Conservation (phyloP, 73 alveolate genomes). For the Paramecium sonneborni region DNA sequence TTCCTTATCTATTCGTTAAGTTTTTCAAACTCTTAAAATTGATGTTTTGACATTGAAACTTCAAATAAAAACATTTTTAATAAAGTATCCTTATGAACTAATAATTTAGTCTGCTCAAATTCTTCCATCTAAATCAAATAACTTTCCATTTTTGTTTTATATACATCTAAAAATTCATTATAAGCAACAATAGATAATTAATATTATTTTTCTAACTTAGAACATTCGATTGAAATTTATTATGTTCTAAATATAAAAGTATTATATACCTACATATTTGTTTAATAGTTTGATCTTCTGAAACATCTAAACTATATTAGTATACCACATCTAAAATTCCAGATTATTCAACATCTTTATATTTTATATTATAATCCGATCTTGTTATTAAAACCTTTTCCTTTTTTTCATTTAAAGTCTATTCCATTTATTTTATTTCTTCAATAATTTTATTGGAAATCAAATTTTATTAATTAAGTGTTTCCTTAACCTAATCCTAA, state of each 20-base stretch:
- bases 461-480: background rate
- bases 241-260: background rate
- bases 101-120: background rate
- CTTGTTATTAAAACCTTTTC: background rate
- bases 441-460: background rate
- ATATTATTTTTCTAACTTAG: background rate
- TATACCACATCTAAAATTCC: background rate
- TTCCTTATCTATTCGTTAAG: background rate
- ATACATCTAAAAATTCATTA: slow-evolving; percentile 34
- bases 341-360: background rate
- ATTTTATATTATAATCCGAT: background rate
- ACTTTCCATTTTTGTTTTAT: slow-evolving; percentile 19
- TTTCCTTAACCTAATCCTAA: background rate
- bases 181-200: background rate
- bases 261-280: background rate
- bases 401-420: background rate
- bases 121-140: background rate
- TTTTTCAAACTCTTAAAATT: background rate
- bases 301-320: background rate
- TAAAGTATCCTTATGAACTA: slow-evolving; percentile 23
- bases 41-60: background rate
- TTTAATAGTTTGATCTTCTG: slow-evolving; percentile 13
- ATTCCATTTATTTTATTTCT: slow-evolving; percentile 11
- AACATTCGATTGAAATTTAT: background rate
- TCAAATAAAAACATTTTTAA: background rate